Evolutionary conservation across 2,329 filamentous ascomycete genomes (phyloP).

Genomic region (Didymella segeticola): DNA sequence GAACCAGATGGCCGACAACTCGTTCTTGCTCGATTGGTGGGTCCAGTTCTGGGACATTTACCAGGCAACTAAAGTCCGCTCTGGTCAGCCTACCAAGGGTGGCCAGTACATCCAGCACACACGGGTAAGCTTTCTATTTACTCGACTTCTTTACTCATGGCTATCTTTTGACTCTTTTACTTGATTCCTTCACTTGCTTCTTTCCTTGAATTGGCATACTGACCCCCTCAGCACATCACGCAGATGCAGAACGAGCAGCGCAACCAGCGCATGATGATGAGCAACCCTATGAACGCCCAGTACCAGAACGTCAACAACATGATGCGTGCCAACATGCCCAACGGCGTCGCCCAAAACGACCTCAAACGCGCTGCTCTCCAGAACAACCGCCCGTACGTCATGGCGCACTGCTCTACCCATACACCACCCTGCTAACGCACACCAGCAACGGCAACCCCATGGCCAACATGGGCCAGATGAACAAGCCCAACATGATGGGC

Average conservation of each 20-base stretch:
- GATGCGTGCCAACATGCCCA: constrained; percentile 68
- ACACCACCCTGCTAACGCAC: constrained; percentile 17
- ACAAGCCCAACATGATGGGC: constrained; percentile 64
- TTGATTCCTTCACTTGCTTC: neutral
- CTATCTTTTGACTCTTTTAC: too few species aligned
- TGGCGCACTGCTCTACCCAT: neutral
- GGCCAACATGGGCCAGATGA: constrained; percentile 69
- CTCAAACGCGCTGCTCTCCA: constrained; percentile 79
- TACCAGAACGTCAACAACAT: constrained; percentile 59
- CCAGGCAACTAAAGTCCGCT: constrained; percentile 72
- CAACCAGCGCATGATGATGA: constrained; percentile 76
- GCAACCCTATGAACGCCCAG: constrained; percentile 57
- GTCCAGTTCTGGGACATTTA: constrained; percentile 97
- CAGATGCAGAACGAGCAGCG: constrained; percentile 71
- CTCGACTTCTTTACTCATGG: neutral
- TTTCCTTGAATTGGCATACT: constrained; percentile 7
- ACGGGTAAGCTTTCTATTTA: constrained; percentile 66
- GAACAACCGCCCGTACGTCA: constrained; percentile 74
- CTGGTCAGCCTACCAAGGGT: constrained; percentile 40
- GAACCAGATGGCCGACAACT: constrained; percentile 68
- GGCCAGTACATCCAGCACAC: constrained; percentile 81
- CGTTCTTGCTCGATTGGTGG: constrained; percentile 98
- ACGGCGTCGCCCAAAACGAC: constrained; percentile 66
- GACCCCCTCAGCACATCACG: constrained; percentile 64
- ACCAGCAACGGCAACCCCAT: constrained; percentile 54